Evolutionary conservation across 2,329 filamentous ascomycete genomes (phyloP).

Genomic region (Microdochium trichocladiopsis): DNA sequence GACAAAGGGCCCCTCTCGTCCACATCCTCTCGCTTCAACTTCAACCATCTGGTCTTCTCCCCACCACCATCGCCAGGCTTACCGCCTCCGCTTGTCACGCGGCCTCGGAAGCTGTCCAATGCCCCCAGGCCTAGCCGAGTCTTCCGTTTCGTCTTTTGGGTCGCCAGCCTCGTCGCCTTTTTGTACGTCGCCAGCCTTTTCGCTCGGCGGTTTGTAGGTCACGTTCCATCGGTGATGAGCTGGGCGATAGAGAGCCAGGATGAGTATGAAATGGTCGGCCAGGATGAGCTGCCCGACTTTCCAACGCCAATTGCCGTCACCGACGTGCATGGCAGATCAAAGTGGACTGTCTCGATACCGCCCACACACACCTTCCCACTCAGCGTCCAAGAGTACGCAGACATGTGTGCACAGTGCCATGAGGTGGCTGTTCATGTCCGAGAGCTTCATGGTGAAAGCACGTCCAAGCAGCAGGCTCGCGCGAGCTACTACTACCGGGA

Average conservation of each 20-base stretch:
- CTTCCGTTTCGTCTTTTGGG: conserved; percentile 47
- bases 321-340: conserved; percentile 55
- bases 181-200: conserved; percentile 38
- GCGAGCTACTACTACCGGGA: conserved; percentile 55
- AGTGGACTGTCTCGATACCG: conserved; percentile 80
- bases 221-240: conserved; percentile 21
- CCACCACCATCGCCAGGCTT: conserved; percentile 66
- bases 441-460: conserved; percentile 36
- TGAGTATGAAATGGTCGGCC: conserved; percentile 61
- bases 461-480: conserved; percentile 35
- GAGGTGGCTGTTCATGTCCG: conserved; percentile 55
- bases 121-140: conserved; percentile 51
- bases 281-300: conserved; percentile 60
- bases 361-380: conserved; percentile 60
- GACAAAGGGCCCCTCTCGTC: conserved; percentile 49
- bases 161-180: conserved; percentile 40
- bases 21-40: conserved; percentile 56
- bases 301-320: conserved; percentile 66
- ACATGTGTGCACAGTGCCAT: conserved; percentile 61
- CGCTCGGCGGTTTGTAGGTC: conserved; percentile 19
- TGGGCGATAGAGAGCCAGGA: conserved; percentile 32
- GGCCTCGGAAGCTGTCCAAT: conserved; percentile 54
- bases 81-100: conserved; percentile 54
- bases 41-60: conserved; percentile 61
- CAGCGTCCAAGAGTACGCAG: conserved; percentile 55